A percentile compares a stretch with the other conserved stretches of the same genome.
These are phyloP conservation scores for Agaricus subrufescens DNA, from an alignment of 768 basidiomycete genomes.

Conservation along the genomic window DNA sequence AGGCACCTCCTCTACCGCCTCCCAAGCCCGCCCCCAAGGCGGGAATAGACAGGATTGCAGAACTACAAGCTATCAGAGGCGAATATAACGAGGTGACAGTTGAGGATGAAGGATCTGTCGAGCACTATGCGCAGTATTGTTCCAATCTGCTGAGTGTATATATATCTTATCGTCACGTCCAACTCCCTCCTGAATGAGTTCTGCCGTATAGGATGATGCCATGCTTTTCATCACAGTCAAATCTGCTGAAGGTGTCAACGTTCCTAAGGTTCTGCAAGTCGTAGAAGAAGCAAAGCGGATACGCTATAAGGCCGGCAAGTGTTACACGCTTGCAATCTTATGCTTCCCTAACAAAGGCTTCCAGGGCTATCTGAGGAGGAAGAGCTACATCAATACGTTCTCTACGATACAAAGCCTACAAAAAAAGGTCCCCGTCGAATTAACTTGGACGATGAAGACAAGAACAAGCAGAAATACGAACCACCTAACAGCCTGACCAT, in stretches of 20 bases:
- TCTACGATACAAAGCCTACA: conserved; percentile 50
- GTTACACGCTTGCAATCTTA: not conserved
- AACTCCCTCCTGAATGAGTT: not conserved
- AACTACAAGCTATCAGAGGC: conserved; percentile 61
- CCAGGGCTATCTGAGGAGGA: conserved; percentile 46
- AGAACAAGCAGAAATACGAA: conserved; percentile 44
- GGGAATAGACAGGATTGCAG: conserved; percentile 65
- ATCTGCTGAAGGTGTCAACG: conserved; percentile 56
- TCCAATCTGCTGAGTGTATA: conserved; percentile 54
- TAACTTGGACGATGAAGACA: conserved; percentile 59
- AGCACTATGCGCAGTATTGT: conserved; percentile 71
- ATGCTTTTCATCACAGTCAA: conserved; percentile 77
- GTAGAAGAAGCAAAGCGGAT: conserved; percentile 79
- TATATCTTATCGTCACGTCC: not conserved
- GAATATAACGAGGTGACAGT: conserved; percentile 75
- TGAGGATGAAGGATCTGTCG: conserved; percentile 54
- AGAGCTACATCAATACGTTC: conserved; percentile 72
- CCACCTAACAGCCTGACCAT: conserved; percentile 67
- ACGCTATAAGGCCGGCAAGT: conserved; percentile 65
- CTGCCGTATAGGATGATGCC: conserved; percentile 57
- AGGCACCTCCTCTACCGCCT: conserved; percentile 40
- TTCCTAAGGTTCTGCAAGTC: conserved; percentile 75
- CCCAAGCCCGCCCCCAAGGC: conserved; percentile 62
- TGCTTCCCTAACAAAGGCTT: conserved; percentile 1
- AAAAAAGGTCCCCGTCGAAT: conserved; percentile 62